These are phyloP conservation scores for Cryptococcus hybrid DNA, from an alignment of 1,284 basidiomycete species.

Conservation along the genomic window DNA sequence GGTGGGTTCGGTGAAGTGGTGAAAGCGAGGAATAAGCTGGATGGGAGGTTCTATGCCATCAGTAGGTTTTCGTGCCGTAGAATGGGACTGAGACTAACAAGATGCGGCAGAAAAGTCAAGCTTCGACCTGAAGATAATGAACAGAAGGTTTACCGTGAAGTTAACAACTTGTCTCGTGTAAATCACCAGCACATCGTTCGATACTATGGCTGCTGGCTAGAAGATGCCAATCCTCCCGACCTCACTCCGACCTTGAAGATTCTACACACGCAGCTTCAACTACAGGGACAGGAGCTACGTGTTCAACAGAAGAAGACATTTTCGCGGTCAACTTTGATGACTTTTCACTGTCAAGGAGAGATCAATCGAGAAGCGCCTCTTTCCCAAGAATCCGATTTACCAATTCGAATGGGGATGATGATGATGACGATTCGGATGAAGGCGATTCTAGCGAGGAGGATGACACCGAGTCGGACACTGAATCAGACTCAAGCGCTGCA, in stretches of 20 bases:
- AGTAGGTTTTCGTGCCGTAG: conserved; percentile 54
- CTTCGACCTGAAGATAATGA: conserved; percentile 76
- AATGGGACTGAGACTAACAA: neutral
- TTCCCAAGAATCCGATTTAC: conserved; percentile 48
- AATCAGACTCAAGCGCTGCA: conserved; percentile 14
- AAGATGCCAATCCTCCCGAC: conserved; percentile 35
- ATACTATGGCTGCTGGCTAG: conserved; percentile 56
- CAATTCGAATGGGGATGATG: conserved; percentile 39
- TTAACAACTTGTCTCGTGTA: conserved; percentile 80
- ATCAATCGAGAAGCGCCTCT: conserved; percentile 41
- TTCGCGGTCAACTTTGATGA: conserved; percentile 46
- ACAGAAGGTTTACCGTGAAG: conserved; percentile 85
- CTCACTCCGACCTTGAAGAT: conserved; percentile 13
- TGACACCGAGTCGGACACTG: neutral
- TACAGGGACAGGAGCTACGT: neutral
- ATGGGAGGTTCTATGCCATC: conserved; percentile 50
- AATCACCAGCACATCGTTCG: conserved; percentile 89
- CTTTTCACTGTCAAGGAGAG: conserved; percentile 27
- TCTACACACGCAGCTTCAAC: conserved; percentile 2
- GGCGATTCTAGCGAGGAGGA: neutral
- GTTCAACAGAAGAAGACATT: conserved; percentile 29
- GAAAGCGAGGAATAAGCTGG: conserved; percentile 79
- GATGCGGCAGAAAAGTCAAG: conserved; percentile 74
- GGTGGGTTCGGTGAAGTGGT: conserved; percentile 93
- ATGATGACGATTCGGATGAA: conserved; percentile 12